Base-by-base conservation (phyloP, 768 basidiomycete genomes). In the Cystofilobasidium bisporidii region DNA sequence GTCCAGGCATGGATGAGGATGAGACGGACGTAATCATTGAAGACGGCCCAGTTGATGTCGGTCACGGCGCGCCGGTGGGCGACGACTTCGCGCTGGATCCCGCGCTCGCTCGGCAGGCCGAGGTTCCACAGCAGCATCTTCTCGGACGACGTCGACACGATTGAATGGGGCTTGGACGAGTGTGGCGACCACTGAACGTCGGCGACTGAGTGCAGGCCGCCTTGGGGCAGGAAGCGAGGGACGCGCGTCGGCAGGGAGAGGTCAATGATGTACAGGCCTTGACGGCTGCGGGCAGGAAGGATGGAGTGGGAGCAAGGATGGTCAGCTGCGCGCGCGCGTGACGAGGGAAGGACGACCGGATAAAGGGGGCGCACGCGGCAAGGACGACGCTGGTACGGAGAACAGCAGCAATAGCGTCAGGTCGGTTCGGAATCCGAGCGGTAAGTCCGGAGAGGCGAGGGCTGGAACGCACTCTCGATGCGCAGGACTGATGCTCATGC, bases 31-130 rank as follows among this genome's bases (percentile, higher is more conserved):
- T 96, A 85, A 6, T 88, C 87, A 72, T 92, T 86, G 5, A 83
- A 82, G 0, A 87, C 87, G 73, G 91, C 89, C 94, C 94, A 99
- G 74, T 99, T 98, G 74, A 98, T 90, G 74, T 99, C 96, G 3
- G 96, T 97, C 63, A 99, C 92, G 6, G 92, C 91, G 55, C 94
- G 86, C 70, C 91, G 89, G 74, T 99, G 96, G 0, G 89, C 87
- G 69, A 87, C 86, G 6, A 97, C 81, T 38, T 90, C 86, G 69
- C 88, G 85, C 71, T 91, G 82, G 40, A 99, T 90, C 2, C 87
- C 86, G 1, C 86, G 87, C 72, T 87, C 87, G 20, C 85, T 85
- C 20, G 81, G 76, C 50, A 87, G 79, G 64, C 83, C 76, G n/a
- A 97, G 79, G 77, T 98, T 96, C 94, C 96, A 99, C 67, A 99